Base-by-base conservation (phyloP, 1,139 yeast genomes). In the Nakaseomyces bracarensis region DNA sequence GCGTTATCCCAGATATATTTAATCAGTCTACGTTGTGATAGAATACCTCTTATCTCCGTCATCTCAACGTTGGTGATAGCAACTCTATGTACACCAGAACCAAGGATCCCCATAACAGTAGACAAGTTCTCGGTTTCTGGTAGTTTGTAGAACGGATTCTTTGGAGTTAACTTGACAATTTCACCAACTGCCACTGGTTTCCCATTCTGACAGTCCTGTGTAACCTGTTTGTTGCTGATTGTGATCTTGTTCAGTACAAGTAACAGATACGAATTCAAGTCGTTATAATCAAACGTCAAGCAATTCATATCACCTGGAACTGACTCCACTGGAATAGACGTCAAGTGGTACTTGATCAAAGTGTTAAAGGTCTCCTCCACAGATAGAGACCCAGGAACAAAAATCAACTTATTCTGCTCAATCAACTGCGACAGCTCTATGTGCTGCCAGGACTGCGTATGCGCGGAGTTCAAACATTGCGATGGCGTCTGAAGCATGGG, bases 1-100 rank as follows among this genome's bases (percentile, higher is more conserved):
- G 95, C 94, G 58, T 89, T 84, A 45, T 85, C 95, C 96, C 96
- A 89, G 50, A 89, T 68, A 60, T 75, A 89, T 52, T 76, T 75
- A 46, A 89, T 75, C 52, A 86, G 68, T 55, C 97, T 75, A 61
- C 97, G 77, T 64, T 89, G 97, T 1, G 96, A 84, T 43, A 91
- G 70, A 14, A 91, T 76, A 45, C 96, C 97, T 3, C 79, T 74
- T 37, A 82, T 75, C 53, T 65, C 53, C 28, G 70, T 63, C 57
- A 64, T 52, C 47, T 63, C 66, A 22, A 69, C 65, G 57, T 80
- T 74, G 10, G 84, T 75, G 45, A 89, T 82, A 15, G 96, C 96
- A 31, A 89, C 77, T 58, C 97, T 73, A 64, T 91, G 98, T 8
- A 87, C 95, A 11, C 98, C 98, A 41, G 82, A 77, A 16, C 96